phyloP scores from a whole-genome alignment of 164 flowering plant genomes.

The Berberis thunbergii region DNA sequence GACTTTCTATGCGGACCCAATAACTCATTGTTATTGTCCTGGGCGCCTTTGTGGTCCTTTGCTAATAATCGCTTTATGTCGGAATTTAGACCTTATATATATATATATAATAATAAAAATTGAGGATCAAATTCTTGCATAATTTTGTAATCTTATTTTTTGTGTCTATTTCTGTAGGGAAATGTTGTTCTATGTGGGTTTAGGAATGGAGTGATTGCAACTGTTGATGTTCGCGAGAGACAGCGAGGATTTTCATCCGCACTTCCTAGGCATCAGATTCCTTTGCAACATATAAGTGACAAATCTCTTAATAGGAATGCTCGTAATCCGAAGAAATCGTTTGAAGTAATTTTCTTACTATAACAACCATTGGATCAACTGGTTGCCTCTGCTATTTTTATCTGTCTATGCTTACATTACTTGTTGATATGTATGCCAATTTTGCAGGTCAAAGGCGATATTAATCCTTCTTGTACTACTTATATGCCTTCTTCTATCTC shows the following conservation, averaged over 20 bases:
- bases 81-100: background rate
- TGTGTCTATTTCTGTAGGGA: slow-evolving; percentile 40
- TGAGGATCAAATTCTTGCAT: background rate
- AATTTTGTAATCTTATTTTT: background rate
- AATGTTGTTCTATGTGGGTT: slow-evolving; percentile 71
- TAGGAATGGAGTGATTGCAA: slow-evolving; percentile 80
- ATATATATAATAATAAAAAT: background rate
- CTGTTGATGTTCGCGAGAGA: slow-evolving; percentile 67
- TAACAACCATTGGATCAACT: background rate
- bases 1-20: too few relatives aligned
- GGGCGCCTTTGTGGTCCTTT: too few relatives aligned
- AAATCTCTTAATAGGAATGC: slow-evolving; percentile 12
- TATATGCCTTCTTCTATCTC: slow-evolving; percentile 74
- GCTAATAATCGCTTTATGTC: too few relatives aligned
- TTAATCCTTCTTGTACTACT: slow-evolving; percentile 28
- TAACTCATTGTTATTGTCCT: too few relatives aligned
- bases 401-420: too few relatives aligned
- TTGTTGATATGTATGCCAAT: background rate
- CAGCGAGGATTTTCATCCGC: slow-evolving; percentile 21
- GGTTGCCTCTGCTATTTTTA: too few relatives aligned
- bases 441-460: slow-evolving; percentile 62
- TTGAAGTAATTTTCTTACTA: slow-evolving; percentile 37
- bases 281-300: slow-evolving; percentile 11
- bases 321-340: slow-evolving; percentile 28
- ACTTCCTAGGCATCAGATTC: slow-evolving; percentile 30